Evolutionary conservation across 495 filamentous ascomycete species (phyloP).

Genomic region (Chaetomium cochliodes): DNA sequence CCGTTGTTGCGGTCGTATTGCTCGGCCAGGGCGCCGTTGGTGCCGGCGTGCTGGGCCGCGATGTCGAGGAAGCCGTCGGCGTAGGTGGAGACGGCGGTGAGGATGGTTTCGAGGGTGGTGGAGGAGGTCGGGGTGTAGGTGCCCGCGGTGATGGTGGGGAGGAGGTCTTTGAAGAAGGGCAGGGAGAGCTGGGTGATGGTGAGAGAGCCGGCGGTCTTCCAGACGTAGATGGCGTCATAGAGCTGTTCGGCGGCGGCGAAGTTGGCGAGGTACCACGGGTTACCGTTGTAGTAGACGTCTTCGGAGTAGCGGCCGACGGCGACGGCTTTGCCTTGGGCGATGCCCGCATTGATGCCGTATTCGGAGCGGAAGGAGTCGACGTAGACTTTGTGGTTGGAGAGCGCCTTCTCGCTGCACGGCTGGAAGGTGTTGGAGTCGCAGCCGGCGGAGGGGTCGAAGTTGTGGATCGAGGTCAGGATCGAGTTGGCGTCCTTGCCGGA

Average conservation of each 20-base stretch:
- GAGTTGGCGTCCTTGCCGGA: conserved; percentile 63
- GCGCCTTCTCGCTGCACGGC: conserved; percentile 60
- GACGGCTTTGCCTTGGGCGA: conserved; percentile 50
- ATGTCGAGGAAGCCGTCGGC: conserved; percentile 63
- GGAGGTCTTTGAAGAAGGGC: conserved; percentile 57
- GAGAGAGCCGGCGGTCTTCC: conserved; percentile 53
- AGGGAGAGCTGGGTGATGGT: conserved; percentile 54
- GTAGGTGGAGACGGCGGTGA: conserved; percentile 57
- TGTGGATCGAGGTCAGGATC: conserved; percentile 61
- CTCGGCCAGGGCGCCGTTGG: conserved; percentile 59
- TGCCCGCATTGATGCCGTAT: conserved; percentile 58
- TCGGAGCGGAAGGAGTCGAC: conserved; percentile 62
- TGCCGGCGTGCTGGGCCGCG: conserved; percentile 47
- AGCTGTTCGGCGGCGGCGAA: conserved; percentile 64
- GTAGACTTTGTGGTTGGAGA: conserved; percentile 64
- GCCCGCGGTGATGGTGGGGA: conserved; percentile 48
- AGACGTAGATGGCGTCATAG: conserved; percentile 63
- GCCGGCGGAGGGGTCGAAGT: conserved; percentile 58
- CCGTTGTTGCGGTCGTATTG: conserved; percentile 58
- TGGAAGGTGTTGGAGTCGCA: conserved; percentile 61
- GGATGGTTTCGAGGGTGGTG: conserved; percentile 51
- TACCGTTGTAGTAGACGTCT: conserved; percentile 64
- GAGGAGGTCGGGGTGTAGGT: conserved; percentile 50
- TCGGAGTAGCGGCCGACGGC: conserved; percentile 69
- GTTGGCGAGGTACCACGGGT: conserved; percentile 66